These are phyloP conservation scores for Taphrina confusa DNA, from an alignment of 1,139 yeast species.

Conservation along the genomic window DNA sequence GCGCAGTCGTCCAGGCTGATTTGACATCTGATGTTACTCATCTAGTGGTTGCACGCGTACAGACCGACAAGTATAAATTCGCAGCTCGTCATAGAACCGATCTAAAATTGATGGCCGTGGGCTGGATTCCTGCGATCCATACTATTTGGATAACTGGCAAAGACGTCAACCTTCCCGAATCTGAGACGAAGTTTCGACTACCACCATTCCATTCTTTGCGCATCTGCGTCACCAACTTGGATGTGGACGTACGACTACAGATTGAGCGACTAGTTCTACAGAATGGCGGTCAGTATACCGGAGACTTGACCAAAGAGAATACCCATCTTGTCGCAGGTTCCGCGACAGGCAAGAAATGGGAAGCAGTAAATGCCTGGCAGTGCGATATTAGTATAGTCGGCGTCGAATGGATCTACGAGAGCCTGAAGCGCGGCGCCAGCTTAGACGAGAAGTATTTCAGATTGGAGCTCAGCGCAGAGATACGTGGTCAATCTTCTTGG, in stretches of 20 bases:
- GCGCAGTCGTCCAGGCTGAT: slow-evolving; percentile 63
- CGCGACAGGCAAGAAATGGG: slow-evolving; percentile 60
- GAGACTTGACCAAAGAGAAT: slow-evolving; percentile 57
- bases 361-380: slow-evolving; percentile 64
- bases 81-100: slow-evolving; percentile 63
- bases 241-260: slow-evolving; percentile 47
- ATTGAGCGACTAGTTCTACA: slow-evolving; percentile 50
- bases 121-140: slow-evolving; percentile 53
- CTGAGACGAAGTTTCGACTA: slow-evolving; percentile 44
- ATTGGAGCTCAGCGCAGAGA: slow-evolving; percentile 8
- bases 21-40: slow-evolving; percentile 68
- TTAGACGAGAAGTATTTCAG: slow-evolving; percentile 34
- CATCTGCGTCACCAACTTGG: slow-evolving; percentile 59
- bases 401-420: slow-evolving; percentile 62
- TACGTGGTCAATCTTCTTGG: slow-evolving; percentile 17
- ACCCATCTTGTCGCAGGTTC: slow-evolving; percentile 59
- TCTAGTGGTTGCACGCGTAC: slow-evolving; percentile 65
- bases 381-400: slow-evolving; percentile 62
- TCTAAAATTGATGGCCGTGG: slow-evolving; percentile 57
- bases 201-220: slow-evolving; percentile 54
- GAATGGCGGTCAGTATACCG: slow-evolving; percentile 63
- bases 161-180: slow-evolving; percentile 46
- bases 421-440: slow-evolving; percentile 37
- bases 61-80: slow-evolving; percentile 68
- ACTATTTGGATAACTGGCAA: slow-evolving; percentile 59